A percentile compares a stretch with the other conserved stretches of the same genome.
These are phyloP conservation scores for Colletotrichum sp. DNA, from an alignment of 2,329 filamentous ascomycete species.

Conservation along the genomic window DNA sequence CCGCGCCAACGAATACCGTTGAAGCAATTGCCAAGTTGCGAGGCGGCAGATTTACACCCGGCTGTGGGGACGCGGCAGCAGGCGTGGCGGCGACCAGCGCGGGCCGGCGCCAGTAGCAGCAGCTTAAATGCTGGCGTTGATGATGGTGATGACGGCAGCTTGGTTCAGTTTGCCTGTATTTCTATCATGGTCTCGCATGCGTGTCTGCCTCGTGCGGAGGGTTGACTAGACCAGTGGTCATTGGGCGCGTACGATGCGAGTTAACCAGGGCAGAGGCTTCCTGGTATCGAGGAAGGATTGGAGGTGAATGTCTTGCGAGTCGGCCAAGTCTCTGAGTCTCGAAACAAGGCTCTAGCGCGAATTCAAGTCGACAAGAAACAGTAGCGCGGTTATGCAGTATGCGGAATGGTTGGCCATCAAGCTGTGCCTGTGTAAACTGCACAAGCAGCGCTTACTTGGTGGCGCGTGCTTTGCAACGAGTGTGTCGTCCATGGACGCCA, in stretches of 20 bases:
- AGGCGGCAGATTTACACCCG: slow-evolving; percentile 1
- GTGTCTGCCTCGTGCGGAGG: neutral
- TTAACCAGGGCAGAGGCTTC: neutral
- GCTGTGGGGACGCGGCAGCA: neutral
- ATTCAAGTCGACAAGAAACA: slow-evolving; percentile 5
- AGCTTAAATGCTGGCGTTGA: neutral
- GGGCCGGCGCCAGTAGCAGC: neutral
- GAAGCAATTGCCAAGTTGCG: neutral
- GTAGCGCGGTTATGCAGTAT: slow-evolving; percentile 16
- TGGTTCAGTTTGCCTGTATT: neutral
- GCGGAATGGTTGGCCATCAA: neutral
- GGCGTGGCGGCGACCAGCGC: neutral
- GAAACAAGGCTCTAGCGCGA: slow-evolving; percentile 19
- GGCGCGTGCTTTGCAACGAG: neutral
- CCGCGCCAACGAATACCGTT: neutral
- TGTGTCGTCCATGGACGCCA: neutral
- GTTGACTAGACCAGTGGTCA: neutral
- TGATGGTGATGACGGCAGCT: neutral
- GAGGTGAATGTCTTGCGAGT: neutral
- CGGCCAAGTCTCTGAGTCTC: neutral
- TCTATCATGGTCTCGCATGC: neutral
- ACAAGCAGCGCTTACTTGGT: neutral
- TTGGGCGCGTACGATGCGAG: neutral
- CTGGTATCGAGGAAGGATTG: neutral
- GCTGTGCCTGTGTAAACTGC: neutral